Base-by-base conservation (phyloP, 2,329 filamentous ascomycete genomes). In the Hymenoscyphus scutula region DNA sequence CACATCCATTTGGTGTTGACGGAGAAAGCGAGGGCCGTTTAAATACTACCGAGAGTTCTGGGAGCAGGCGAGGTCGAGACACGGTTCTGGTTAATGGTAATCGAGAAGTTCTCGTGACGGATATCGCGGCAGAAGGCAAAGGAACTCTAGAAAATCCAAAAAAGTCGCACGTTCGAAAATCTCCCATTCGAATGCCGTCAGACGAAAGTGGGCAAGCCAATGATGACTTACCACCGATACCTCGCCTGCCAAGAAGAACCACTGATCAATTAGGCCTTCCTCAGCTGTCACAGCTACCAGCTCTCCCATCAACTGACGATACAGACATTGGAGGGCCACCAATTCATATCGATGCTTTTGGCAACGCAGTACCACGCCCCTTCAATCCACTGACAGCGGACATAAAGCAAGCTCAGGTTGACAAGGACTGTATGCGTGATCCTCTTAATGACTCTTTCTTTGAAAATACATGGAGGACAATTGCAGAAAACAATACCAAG, bases 401-500 rank as follows among this genome's bases (percentile, higher is more conserved):
- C 62, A 87, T 98, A 70, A 84, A 85, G 62, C 84, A 83, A 23
- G 91, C 92, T 0, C 79, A 84, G 37, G 84, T 99, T 29, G 87
- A 91, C 66, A 91, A 93, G 70, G 90, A 98, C 74, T 98, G 94
- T 77, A 99, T 99, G 92, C 85, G 83, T 17, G 95, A 99, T 76
- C 95, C 96, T 0, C 78, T 99, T 48, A 88, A 89, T 62, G 84
- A 91, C 60, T 79, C 83, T 1, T 99, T 99, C 76, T 90, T 91
- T 74, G 85, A 95, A 54, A 90, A 96, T 65, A 87, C 91, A 1
- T 99, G 96, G 96, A 88, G 89, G 67, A 83, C 87, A 19, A 87
- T 92, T 59, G 95, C 95, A 0, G 87, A 90, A 66, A 98, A 98
- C 79, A 99, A 99, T 75, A 99, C 95, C 2, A 94, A 92, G 74